A percentile compares a stretch with the other conserved stretches of the same genome.
Evolutionary conservation across 2,329 filamentous ascomycete genomes (phyloP).

Genomic region (Decorospora gaudefroyi): DNA sequence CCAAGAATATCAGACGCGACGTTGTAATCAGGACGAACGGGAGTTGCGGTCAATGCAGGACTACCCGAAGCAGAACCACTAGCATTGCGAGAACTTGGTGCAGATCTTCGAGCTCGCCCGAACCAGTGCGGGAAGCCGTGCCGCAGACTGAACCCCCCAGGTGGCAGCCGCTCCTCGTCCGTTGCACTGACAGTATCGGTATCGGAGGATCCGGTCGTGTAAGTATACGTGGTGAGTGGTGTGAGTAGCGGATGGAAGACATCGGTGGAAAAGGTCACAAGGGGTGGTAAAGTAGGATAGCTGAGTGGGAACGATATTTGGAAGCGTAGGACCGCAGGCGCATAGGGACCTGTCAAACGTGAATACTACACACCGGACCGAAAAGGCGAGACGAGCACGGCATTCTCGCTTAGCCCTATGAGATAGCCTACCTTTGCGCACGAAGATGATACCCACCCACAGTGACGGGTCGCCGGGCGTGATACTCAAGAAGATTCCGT

Average conservation of each 20-base stretch:
- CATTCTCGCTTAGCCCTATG: slow-evolving; percentile 19
- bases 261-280: slow-evolving; percentile 87
- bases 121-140: slow-evolving; percentile 95
- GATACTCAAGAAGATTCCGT: slow-evolving; percentile 84
- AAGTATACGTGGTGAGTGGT: slow-evolving; percentile 91
- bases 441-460: slow-evolving; percentile 91
- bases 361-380: slow-evolving; percentile 28
- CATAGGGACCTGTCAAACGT: slow-evolving; percentile 74
- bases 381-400: slow-evolving; percentile 10
- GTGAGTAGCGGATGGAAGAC: slow-evolving; percentile 94
- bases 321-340: slow-evolving; percentile 84
- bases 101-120: slow-evolving; percentile 49
- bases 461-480: slow-evolving; percentile 78
- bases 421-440: slow-evolving; percentile 71
- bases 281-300: slow-evolving; percentile 78
- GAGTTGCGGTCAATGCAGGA: slow-evolving; percentile 25
- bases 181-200: slow-evolving; percentile 80
- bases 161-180: slow-evolving; percentile 80
- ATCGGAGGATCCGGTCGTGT: slow-evolving; percentile 73
- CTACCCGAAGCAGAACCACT: slow-evolving; percentile 38
- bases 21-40: slow-evolving; percentile 18
- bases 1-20: slow-evolving; percentile 11
- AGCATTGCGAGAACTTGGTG: slow-evolving; percentile 39
- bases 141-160: slow-evolving; percentile 85
- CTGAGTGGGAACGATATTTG: slow-evolving; percentile 82